Conservation (phyloP, 2,329 filamentous ascomycete genomes). For the Ophidiomyces ophidiicola region DNA sequence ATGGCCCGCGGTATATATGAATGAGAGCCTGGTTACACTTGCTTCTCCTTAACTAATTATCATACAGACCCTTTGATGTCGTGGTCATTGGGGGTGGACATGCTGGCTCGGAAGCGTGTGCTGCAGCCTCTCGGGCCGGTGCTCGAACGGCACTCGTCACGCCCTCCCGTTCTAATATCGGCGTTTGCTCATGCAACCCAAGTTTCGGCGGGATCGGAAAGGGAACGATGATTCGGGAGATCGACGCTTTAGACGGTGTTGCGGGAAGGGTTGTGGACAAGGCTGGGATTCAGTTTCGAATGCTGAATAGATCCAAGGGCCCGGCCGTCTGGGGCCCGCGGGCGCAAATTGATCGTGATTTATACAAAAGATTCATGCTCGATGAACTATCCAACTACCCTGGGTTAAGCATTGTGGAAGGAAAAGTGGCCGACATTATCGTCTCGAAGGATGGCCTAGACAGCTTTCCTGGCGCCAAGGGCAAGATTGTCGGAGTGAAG, state of each 20-base stretch:
- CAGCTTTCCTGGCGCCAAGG: conserved; percentile 42
- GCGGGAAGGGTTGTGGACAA: conserved; percentile 84
- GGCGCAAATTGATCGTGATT: conserved; percentile 81
- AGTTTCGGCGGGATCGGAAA: conserved; percentile 98
- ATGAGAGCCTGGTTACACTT: not conserved
- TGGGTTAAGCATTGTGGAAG: conserved; percentile 68
- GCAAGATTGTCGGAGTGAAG: conserved; percentile 70
- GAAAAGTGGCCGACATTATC: conserved; percentile 86
- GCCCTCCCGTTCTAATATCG: conserved; percentile 75
- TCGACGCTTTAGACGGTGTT: conserved; percentile 87
- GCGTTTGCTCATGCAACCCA: conserved; percentile 92
- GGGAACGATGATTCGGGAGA: conserved; percentile 86
- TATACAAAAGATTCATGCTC: conserved; percentile 86
- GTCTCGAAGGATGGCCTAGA: conserved; percentile 45
- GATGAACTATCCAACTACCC: conserved; percentile 68
- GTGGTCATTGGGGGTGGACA: conserved; percentile 93
- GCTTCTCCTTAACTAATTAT: conserved; percentile 4
- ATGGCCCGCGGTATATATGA: conserved; percentile 25
- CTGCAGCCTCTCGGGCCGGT: conserved; percentile 77
- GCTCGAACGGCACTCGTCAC: conserved; percentile 84
- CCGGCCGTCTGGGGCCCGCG: conserved; percentile 94
- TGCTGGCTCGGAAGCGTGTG: conserved; percentile 85
- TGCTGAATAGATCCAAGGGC: conserved; percentile 79
- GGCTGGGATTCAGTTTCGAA: conserved; percentile 83
- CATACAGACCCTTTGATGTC: conserved; percentile 64